Evolutionary conservation across 305 asterid genomes (phyloP), one percentile per base, ranked within the genome.

Genomic region (Fraxinus baroniana): DNA sequence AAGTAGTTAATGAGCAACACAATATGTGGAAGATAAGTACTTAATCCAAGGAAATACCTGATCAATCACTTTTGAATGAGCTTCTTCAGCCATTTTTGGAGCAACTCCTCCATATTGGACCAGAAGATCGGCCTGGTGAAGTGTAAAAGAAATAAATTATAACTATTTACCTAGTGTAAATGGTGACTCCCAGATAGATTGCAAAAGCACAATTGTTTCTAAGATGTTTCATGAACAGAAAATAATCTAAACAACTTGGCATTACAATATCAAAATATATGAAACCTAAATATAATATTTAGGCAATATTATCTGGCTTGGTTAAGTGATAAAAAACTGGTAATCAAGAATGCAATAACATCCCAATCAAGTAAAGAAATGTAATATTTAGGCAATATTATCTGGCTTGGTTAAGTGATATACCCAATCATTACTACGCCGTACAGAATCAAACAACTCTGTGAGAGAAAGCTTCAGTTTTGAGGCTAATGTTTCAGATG

Each of bases 81-180:
- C 98, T 91, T 94, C 98, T 90, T 96, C 98, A 78, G 98, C 98
- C 98, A 94, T 94, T 88, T 96, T 96, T 78, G 99, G 99, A 91
- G 98, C 94, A 86, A 96, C 98, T 78, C 99, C 98, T 83, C 98
- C 99, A 84, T 93, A 94, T 37, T 74, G 87, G 78, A 88, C 98
- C 9, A 96, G 98, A 91, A 96, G 89, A 81, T 94, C 97, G 80
- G 95, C 97, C 99, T 96, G 92, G 86, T 37, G 82, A 85, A 83
- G 86, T 80, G 81, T 81, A 87, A 82, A 26, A 86, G 77, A 82
- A 74, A 66, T 71, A 78, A 66, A 78, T 84, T 79, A 82, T 28
- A 81, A 68, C 39, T 1, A 10, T 12, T 44, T 80, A 76, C 9
- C 46, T 20, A 55, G 52, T 26, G 80, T 57, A 78, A 77, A 66